phyloP scores from a whole-genome alignment of 495 filamentous ascomycete genomes.

The Massariosphaeria phaeospora region DNA sequence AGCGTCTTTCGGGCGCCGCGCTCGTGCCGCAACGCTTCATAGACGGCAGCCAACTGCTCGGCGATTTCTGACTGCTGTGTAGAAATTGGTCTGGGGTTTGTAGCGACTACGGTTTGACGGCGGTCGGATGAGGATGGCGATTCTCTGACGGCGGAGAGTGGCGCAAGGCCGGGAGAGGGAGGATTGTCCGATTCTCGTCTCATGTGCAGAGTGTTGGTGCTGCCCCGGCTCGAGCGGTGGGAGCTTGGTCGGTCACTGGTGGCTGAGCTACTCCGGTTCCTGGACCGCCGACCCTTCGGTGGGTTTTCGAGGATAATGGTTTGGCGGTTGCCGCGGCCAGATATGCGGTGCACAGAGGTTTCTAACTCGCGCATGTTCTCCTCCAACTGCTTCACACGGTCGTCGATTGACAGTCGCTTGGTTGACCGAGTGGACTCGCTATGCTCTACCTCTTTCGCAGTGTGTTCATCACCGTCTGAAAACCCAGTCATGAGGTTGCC shows the following conservation, averaged over 20 bases:
- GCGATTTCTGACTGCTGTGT: slow-evolving; percentile 5
- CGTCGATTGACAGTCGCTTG: slow-evolving; percentile 22
- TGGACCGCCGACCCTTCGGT: slow-evolving; percentile 27
- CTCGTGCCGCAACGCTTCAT: slow-evolving; percentile 19
- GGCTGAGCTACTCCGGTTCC: slow-evolving; percentile 20
- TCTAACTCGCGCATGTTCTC: slow-evolving; percentile 19
- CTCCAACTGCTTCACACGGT: slow-evolving; percentile 26
- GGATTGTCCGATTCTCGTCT: slow-evolving; percentile 1
- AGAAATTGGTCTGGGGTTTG: neutral
- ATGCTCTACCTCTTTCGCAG: neutral
- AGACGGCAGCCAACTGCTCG: slow-evolving; percentile 12
- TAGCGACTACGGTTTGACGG: neutral
- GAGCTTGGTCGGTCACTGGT: slow-evolving; percentile 22
- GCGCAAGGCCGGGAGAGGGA: slow-evolving; percentile 13
- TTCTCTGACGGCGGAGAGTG: slow-evolving; percentile 17
- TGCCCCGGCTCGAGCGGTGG: slow-evolving; percentile 18
- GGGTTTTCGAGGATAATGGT: slow-evolving; percentile 34
- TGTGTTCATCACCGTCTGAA: slow-evolving; percentile 16
- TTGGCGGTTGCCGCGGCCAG: slow-evolving; percentile 31
- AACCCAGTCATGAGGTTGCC: slow-evolving; percentile 24
- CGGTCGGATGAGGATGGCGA: neutral
- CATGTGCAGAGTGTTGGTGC: slow-evolving; percentile 14
- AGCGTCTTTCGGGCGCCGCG: slow-evolving; percentile 28
- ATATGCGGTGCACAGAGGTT: slow-evolving; percentile 20
- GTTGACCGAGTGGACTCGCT: neutral